phyloP scores from a whole-genome alignment of 2,329 filamentous ascomycete species.

The Talaromyces sp. region DNA sequence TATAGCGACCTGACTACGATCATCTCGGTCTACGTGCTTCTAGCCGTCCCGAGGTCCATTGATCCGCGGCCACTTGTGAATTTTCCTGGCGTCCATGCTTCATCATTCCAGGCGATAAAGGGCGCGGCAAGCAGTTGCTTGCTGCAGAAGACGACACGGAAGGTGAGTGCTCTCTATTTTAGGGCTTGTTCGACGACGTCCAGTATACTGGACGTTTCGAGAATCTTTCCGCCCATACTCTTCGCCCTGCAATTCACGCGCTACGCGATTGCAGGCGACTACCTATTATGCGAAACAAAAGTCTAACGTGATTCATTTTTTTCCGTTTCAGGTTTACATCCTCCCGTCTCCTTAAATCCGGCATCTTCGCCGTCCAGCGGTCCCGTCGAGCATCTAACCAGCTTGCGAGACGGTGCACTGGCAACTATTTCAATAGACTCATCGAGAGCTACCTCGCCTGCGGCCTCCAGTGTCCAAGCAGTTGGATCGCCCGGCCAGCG shows the following conservation, averaged over 20 bases:
- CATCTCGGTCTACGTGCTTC: conserved; percentile 17
- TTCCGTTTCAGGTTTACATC: conserved; percentile 30
- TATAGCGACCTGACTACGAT: neutral
- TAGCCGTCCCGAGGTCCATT: conserved; percentile 20
- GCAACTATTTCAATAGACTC: conserved; percentile 24
- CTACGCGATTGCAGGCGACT: neutral
- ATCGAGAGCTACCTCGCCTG: conserved; percentile 30
- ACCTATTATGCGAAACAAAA: neutral
- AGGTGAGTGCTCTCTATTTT: conserved; percentile 26
- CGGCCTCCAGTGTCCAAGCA: conserved; percentile 31
- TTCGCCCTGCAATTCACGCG: neutral
- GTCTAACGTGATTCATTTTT: conserved; percentile 7
- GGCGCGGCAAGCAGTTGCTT: conserved; percentile 45
- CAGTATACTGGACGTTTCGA: neutral
- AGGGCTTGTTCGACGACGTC: neutral
- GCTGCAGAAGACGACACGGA: conserved; percentile 44
- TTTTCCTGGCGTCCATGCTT: conserved; percentile 38
- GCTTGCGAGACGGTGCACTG: conserved; percentile 25
- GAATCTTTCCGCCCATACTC: neutral
- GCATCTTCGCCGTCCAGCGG: conserved; percentile 32
- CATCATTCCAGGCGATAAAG: conserved; percentile 41
- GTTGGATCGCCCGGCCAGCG: conserved; percentile 28
- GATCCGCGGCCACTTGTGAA: conserved; percentile 13
- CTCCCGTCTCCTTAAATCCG: conserved; percentile 25
- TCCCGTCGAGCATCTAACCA: conserved; percentile 21